phyloP scores from a whole-genome alignment of 2,329 filamentous ascomycete species.

The Aspergillus sp. region DNA sequence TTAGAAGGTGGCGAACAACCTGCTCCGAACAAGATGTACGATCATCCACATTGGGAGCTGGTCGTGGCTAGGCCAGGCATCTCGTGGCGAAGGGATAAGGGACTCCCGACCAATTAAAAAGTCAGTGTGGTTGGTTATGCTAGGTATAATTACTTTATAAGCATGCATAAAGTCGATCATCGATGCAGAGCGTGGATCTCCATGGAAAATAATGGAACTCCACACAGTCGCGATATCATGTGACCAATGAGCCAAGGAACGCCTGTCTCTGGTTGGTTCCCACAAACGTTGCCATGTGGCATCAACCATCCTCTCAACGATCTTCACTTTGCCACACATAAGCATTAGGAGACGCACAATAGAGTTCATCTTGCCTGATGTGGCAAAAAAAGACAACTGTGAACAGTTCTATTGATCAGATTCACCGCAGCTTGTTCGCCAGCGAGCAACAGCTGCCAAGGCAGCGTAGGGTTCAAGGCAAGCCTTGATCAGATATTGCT shows the following conservation, averaged over 20 bases:
- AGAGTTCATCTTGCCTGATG: not conserved
- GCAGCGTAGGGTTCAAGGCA: conserved; percentile 8
- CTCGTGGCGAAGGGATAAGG: no score
- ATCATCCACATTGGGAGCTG: no score
- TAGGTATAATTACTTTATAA: no score
- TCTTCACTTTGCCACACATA: conserved; percentile 5
- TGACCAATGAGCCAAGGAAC: conserved; percentile 2
- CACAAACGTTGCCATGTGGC: conserved; percentile 7
- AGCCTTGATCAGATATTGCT: conserved; percentile 10
- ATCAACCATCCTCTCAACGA: conserved; percentile 2
- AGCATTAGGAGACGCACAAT: not conserved
- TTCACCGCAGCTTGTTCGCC: conserved; percentile 5
- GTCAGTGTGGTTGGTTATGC: no score
- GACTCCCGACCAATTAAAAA: no score
- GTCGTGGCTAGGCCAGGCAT: no score
- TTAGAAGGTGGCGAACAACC: no score
- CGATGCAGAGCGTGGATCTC: no score
- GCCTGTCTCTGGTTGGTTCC: not conserved
- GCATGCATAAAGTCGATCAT: no score
- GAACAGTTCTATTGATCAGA: not conserved
- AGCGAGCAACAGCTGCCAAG: conserved; percentile 9
- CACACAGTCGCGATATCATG: not conserved
- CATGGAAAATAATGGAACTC: not conserved
- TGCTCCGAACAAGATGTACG: no score
- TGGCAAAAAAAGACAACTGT: not conserved